phyloP scores from a whole-genome alignment of 202 grass and related monocot species.

The Bolboschoenoplectus hybrid region DNA sequence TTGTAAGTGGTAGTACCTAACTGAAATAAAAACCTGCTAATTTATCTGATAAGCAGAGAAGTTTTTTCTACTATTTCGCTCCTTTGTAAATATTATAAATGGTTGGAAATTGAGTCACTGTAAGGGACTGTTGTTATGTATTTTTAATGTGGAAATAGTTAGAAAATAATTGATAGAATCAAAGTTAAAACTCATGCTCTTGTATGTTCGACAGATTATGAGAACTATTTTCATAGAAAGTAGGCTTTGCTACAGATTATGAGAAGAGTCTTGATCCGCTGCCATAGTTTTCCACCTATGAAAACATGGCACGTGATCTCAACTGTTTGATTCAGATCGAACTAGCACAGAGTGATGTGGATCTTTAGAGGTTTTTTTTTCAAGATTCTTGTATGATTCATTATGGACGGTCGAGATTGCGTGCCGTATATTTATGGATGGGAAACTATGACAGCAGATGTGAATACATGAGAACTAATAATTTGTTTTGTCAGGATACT shows the following conservation, averaged over 20 bases:
- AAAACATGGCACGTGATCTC: not conserved
- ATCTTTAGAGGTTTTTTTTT: not conserved
- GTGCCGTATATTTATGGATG: not conserved
- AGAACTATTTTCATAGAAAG: not conserved
- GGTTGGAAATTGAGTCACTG: constrained; percentile 6
- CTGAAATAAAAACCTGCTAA: not conserved
- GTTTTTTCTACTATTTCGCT: not conserved
- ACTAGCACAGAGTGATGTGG: not conserved
- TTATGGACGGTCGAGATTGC: not conserved
- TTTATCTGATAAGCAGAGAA: not conserved
- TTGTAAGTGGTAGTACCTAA: not conserved
- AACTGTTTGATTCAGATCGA: not conserved
- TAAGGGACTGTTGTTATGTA: not conserved
- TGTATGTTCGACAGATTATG: not conserved
- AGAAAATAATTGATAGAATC: constrained; percentile 16
- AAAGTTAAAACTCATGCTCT: not conserved
- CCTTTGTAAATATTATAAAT: not conserved
- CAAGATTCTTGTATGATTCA: not conserved
- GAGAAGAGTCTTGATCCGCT: not conserved
- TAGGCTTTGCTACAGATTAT: not conserved
- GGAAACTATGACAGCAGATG: not conserved
- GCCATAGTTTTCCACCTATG: not conserved
- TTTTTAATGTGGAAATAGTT: not conserved
- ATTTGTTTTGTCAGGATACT: constrained; percentile 33
- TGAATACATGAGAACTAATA: constrained; percentile 14